A percentile compares a stretch with the other conserved stretches of the same genome.
Evolutionary conservation across 169 alveolate species (phyloP).

Genomic region (Eimeria necatrix): DNA sequence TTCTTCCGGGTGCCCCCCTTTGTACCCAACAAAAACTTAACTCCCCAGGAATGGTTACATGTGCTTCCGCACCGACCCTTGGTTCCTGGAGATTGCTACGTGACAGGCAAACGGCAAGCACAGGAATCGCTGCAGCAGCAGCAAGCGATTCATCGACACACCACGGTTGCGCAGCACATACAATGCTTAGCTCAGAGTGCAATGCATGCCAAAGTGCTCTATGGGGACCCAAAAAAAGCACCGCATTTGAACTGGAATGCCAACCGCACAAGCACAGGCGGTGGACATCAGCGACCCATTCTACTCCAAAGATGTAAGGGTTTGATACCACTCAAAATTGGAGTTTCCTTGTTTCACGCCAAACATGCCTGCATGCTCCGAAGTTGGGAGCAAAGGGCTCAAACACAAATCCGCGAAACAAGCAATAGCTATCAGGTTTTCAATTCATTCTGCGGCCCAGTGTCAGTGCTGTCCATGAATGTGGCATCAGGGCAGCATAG

Average conservation of each 20-base stretch:
- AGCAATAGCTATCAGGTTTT: neutral
- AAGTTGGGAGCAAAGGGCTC: neutral
- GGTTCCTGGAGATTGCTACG: constrained; percentile 19
- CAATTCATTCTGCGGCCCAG: neutral
- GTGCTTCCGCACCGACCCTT: neutral
- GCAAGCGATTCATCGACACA: neutral
- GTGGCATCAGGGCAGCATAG: neutral
- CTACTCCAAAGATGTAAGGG: neutral
- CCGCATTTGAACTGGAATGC: constrained; percentile 13
- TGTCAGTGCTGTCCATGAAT: neutral
- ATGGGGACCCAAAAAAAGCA: neutral
- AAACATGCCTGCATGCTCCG: neutral
- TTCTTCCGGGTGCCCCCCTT: neutral
- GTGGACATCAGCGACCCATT: constrained; percentile 66
- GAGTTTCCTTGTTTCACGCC: neutral
- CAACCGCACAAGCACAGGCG: constrained; percentile 46
- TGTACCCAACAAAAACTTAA: neutral
- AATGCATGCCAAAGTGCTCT: neutral
- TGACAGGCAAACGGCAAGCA: neutral
- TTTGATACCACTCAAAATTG: neutral
- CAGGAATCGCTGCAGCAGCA: neutral
- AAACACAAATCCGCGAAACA: neutral
- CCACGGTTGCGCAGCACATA: neutral
- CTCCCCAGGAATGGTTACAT: neutral
- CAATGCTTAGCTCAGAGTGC: neutral